These are phyloP conservation scores for Fusarium tupiense DNA, from an alignment of 2,329 filamentous ascomycete genomes.

Conservation along the genomic window DNA sequence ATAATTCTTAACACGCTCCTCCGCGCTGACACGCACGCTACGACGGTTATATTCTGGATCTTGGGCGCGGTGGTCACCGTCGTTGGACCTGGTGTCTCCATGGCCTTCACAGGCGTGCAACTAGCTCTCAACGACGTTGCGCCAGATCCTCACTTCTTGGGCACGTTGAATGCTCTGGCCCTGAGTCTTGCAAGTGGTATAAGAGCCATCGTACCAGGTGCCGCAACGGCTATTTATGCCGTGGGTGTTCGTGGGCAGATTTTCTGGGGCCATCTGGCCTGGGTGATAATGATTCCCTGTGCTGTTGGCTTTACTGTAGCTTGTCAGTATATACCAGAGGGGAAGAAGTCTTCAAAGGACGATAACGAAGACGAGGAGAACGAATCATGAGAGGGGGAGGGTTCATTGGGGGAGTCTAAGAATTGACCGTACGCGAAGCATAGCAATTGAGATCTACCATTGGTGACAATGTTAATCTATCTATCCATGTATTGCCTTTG, in stretches of 20 bases:
- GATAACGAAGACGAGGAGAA: slow-evolving; percentile 21
- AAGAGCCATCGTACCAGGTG: slow-evolving; percentile 71
- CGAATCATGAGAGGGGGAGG: neutral
- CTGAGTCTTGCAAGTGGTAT: slow-evolving; percentile 70
- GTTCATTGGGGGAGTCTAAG: neutral
- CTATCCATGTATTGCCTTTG: neutral
- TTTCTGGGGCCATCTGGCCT: slow-evolving; percentile 65
- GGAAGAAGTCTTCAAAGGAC: slow-evolving; percentile 27
- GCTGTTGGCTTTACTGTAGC: slow-evolving; percentile 42
- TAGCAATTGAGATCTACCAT: neutral
- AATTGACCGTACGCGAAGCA: neutral
- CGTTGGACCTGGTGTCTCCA: slow-evolving; percentile 68
- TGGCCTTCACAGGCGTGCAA: slow-evolving; percentile 77
- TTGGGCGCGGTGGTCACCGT: slow-evolving; percentile 55
- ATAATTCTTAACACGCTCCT: slow-evolving; percentile 64
- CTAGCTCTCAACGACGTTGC: slow-evolving; percentile 79
- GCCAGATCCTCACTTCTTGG: slow-evolving; percentile 71
- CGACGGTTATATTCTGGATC: slow-evolving; percentile 66
- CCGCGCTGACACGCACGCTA: slow-evolving; percentile 48
- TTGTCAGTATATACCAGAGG: slow-evolving; percentile 44
- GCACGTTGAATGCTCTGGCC: slow-evolving; percentile 72
- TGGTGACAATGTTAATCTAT: neutral
- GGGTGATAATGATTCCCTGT: slow-evolving; percentile 48
- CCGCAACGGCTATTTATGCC: slow-evolving; percentile 75
- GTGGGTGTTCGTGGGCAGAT: slow-evolving; percentile 70